Percentiles rank a stretch among this genome's conserved stretches.
Conservation (phyloP, 345 rosid genomes). For the Euphorbia peplus region DNA sequence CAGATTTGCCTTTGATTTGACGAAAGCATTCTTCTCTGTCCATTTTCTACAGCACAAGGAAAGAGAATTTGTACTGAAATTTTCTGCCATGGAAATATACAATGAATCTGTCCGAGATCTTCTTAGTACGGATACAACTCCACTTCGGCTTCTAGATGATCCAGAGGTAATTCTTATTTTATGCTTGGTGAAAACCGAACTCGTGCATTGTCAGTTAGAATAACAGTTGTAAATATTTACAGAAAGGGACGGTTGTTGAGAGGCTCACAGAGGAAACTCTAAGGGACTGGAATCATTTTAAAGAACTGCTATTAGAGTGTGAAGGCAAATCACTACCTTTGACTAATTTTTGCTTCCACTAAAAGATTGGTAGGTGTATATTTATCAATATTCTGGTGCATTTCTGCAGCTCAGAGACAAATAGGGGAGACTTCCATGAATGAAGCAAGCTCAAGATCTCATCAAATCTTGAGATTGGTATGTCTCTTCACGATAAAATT, state of each 20-base stretch:
- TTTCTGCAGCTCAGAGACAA: conserved; percentile 84
- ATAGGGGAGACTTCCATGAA: conserved; percentile 92
- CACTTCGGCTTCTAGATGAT: conserved; percentile 88
- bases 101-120: conserved; percentile 95
- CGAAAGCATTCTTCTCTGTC: background rate
- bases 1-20: conserved; percentile 6
- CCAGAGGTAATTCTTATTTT: conserved; percentile 64
- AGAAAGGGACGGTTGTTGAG: conserved; percentile 95
- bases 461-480: conserved; percentile 95
- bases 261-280: conserved; percentile 75
- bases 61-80: conserved; percentile 69
- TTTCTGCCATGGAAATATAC: conserved; percentile 95
- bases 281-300: conserved; percentile 68
- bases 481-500: conserved; percentile 10
- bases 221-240: conserved; percentile 26
- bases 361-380: conserved; percentile 14
- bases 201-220: conserved; percentile 11
- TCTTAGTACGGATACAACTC: conserved; percentile 58
- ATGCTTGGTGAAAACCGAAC: conserved; percentile 10
- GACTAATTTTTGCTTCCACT: conserved; percentile 2
- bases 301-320: conserved; percentile 70
- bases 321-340: conserved; percentile 47
- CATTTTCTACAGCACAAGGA: conserved; percentile 62
- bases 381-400: conserved; percentile 17
- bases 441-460: conserved; percentile 93